Percentiles rank a stretch among this genome's conserved stretches.
phyloP scores from a whole-genome alignment of 2,329 filamentous ascomycete species.

The Neopestalotiopsis sp. region DNA sequence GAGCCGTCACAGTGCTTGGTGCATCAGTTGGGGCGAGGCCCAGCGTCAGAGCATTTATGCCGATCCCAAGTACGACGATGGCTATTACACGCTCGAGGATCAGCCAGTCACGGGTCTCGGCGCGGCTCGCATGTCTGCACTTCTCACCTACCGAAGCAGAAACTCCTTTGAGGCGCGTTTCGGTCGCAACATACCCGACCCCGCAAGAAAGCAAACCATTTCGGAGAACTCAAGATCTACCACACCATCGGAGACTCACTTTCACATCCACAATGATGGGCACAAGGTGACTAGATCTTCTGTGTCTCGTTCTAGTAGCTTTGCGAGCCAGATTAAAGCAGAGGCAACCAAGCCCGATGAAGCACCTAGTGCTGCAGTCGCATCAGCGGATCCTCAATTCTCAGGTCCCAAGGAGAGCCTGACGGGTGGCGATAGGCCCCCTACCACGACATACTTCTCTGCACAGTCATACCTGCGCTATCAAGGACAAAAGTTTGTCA shows the following conservation, averaged over 20 bases:
- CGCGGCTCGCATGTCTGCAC: slow-evolving; percentile 93
- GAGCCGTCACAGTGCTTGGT: slow-evolving; percentile 84
- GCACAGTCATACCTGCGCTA: slow-evolving; percentile 97
- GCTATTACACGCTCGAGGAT: slow-evolving; percentile 88
- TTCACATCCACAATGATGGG: slow-evolving; percentile 83
- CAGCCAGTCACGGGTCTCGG: slow-evolving; percentile 86
- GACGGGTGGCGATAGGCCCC: slow-evolving; percentile 54
- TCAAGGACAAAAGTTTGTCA: slow-evolving; percentile 95
- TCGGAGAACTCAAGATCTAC: slow-evolving; percentile 66
- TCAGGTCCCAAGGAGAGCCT: slow-evolving; percentile 63
- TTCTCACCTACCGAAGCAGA: slow-evolving; percentile 93
- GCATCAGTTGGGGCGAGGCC: slow-evolving; percentile 89
- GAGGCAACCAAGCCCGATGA: slow-evolving; percentile 29
- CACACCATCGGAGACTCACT: slow-evolving; percentile 74
- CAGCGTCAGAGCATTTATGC: slow-evolving; percentile 95
- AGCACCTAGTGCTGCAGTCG: slow-evolving; percentile 33
- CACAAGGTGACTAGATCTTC: slow-evolving; percentile 65
- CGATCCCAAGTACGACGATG: slow-evolving; percentile 97
- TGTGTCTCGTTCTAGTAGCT: slow-evolving; percentile 54
- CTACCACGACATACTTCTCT: slow-evolving; percentile 88
- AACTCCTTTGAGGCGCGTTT: slow-evolving; percentile 97
- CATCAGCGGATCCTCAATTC: slow-evolving; percentile 68
- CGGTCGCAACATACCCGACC: slow-evolving; percentile 88
- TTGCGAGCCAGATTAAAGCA: slow-evolving; percentile 33
- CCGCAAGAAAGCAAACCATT: slow-evolving; percentile 82